Base-by-base conservation (phyloP, 2,329 filamentous ascomycete species). In the Cladosporium austrohemisphaericum region DNA sequence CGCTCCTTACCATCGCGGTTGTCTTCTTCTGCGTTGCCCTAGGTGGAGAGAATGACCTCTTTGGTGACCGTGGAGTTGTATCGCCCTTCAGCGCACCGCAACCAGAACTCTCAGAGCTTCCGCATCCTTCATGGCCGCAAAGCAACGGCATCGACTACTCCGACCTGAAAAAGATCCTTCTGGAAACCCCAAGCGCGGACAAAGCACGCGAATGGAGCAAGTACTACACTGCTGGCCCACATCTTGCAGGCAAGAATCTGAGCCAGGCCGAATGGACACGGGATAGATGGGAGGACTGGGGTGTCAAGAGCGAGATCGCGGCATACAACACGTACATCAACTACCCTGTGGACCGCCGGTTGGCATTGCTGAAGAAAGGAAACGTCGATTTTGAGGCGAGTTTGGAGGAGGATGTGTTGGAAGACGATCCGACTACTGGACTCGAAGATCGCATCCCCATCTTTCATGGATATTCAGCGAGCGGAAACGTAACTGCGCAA, bases 401-500 rank as follows among this genome's bases (percentile, higher is more conserved):
- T 1, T 71, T 97, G 32, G 82, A 87, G 58, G 93, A 98, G 67
- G 89, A 95, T 62, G 77, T 92, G 2, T 72, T 97, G 4, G 77
- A 88, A 0, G 84, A 95, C 45, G 93, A 98, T 65, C 79, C 83
- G 3, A 94, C 90, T 0, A 89, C 83, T 14, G 78, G 82, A 18
- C 73, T 89, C 37, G 69, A 78, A 8, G 79, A 90, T 60, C 77
- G 88, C 23, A 78, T 97, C 19, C 90, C 92, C 1, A 92, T 86
- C 0, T 97, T 97, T 72, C 92, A 97, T 64, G 93, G 92, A 46
- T 97, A 96, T 68, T 95, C 89, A 3, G 90, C 90, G 4, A 91
- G 77, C 52, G 92, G 92, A 22, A 95, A 97, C 66, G 92, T 94
- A 40, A 96, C 92, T 0, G 89, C 82, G 2, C 80, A 82, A 11